Base-by-base conservation (phyloP, 345 rosid genomes). In the Draba incana region DNA sequence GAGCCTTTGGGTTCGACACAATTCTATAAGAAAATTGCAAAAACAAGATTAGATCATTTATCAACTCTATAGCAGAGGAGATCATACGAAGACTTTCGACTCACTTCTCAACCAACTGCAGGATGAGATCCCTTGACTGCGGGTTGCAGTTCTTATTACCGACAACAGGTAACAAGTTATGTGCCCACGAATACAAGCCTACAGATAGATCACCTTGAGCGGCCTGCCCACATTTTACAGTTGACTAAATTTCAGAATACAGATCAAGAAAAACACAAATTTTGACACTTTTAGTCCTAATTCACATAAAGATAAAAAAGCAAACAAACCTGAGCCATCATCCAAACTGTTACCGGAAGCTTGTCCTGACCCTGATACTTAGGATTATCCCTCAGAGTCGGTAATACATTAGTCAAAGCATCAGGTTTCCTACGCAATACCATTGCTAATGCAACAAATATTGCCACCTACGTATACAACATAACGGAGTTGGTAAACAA, bases 311-410 rank as follows among this genome's bases (percentile, higher is more conserved):
- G 20, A 15, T 43, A 60, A 2, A 10, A 20, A 43, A 45, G 57
- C 46, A 53, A 63, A 67, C 58, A 46, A 69, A 87, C 96, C 90
- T 89, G 96, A 48, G 85, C 79, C 71, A 87, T 78, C 85, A 81
- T 83, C 96, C 96, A 89, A 30, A 82, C 78, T 68, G 79, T 64
- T 62, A 87, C 81, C 2, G 83, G 85, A 72, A 87, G 88, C 71
- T 87, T 89, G 68, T 89, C 96, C 65, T 87, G 91, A 31, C 96
- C 91, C 46, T 84, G 89, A 76, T 84, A 89, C 86, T 85, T 87
- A 2, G 80, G 62, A 81, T 66, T 77, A 47, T 87, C 93, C 71
- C 84, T 83, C 65, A 87, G 50, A 50, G 78, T 79, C 1, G 91
- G 85, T 62, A 87, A 71, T 62, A 76, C 81, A 65, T 51, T 57